These are phyloP conservation scores for Penicillium lividum DNA, from an alignment of 495 filamentous ascomycete genomes.

Conservation along the genomic window DNA sequence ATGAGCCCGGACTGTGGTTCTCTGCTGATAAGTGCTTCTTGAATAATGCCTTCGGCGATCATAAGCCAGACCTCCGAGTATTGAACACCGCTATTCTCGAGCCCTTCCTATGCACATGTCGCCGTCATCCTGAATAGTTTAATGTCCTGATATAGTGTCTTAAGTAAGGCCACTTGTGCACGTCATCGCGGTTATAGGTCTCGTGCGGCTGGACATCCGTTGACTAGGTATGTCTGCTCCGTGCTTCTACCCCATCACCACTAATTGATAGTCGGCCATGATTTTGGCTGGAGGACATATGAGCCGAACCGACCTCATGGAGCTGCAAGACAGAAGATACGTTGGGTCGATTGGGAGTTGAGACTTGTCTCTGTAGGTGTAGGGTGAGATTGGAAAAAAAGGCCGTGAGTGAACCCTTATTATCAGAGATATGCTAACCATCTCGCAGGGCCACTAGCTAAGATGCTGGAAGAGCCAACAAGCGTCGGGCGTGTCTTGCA, in stretches of 20 bases:
- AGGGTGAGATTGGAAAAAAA: not conserved
- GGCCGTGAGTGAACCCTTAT: not conserved
- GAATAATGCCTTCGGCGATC: not conserved
- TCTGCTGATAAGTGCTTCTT: not conserved
- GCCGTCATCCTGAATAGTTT: slow-evolving; percentile 1
- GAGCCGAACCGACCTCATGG: not conserved
- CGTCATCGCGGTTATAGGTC: not conserved
- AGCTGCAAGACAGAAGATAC: not conserved
- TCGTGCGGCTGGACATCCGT: not conserved
- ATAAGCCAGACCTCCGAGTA: not conserved
- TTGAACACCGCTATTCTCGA: not conserved
- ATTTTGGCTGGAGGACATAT: not conserved
- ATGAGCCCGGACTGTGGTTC: not conserved
- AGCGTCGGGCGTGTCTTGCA: not conserved
- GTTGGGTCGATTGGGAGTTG: not conserved
- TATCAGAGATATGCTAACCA: slow-evolving; percentile 4
- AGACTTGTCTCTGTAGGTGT: not conserved
- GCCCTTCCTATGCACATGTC: not conserved
- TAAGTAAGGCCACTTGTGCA: slow-evolving; percentile 5
- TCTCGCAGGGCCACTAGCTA: slow-evolving; percentile 1
- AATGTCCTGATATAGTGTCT: slow-evolving; percentile 1
- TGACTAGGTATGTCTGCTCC: slow-evolving; percentile 1
- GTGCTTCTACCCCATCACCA: not conserved
- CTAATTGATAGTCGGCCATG: not conserved
- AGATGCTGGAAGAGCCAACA: not conserved